Percentiles rank a stretch among this genome's conserved stretches.
phyloP scores from a whole-genome alignment of 139 green algal species.

The Coelastrella sp. region DNA sequence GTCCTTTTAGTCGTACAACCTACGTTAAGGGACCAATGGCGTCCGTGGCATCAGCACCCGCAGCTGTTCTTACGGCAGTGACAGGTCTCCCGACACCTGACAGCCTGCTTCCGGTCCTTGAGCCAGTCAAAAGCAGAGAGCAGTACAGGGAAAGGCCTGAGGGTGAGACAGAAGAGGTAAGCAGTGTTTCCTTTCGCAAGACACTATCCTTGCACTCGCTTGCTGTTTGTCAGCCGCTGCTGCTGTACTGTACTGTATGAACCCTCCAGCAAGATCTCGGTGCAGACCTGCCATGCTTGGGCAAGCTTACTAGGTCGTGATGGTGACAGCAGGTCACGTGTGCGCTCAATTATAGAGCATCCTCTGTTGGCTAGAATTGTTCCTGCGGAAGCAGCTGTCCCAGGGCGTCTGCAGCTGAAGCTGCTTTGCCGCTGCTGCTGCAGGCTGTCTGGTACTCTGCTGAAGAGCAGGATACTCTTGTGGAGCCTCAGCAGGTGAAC shows the following conservation, averaged over 20 bases:
- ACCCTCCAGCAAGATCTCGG: not conserved
- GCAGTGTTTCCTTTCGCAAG: not conserved
- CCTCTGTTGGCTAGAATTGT: no score
- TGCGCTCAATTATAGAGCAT: no score
- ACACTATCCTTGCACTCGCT: no score
- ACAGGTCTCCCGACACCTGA: constrained; percentile 11
- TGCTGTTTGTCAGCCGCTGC: not conserved
- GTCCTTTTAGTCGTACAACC: no score
- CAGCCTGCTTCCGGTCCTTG: not conserved
- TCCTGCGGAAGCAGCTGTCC: no score
- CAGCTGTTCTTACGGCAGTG: not conserved
- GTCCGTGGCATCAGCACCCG: not conserved
- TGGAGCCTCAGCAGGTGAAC: constrained; percentile 22
- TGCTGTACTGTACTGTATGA: not conserved
- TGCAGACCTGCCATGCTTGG: not conserved
- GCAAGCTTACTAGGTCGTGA: no score
- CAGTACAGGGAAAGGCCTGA: not conserved
- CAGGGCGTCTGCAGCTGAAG: no score
- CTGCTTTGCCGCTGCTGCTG: not conserved
- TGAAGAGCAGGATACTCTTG: constrained; percentile 27
- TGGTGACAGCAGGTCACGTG: no score
- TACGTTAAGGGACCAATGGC: not conserved
- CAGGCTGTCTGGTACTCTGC: constrained; percentile 37
- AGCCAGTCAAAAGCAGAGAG: not conserved
- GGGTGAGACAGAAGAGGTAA: constrained; percentile 33